These are phyloP conservation scores for Arxiozyma slooffiae DNA, from an alignment of 1,139 yeast genomes.

Conservation along the genomic window DNA sequence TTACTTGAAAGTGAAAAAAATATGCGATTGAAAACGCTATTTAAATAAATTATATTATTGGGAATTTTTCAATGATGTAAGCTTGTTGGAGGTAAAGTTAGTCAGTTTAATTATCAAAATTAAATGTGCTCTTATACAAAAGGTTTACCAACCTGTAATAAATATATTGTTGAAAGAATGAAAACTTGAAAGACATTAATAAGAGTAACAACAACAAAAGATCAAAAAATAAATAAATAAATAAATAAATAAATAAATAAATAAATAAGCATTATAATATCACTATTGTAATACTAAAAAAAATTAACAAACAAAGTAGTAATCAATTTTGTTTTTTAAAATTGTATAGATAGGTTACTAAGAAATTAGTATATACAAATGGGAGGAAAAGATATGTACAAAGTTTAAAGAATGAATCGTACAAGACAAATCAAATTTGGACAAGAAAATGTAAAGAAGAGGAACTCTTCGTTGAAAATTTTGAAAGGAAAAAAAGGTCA, in stretches of 20 bases:
- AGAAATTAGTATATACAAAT: not conserved
- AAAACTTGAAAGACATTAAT: too few species aligned
- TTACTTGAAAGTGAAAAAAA: slow-evolving; percentile 7
- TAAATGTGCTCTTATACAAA: slow-evolving; percentile 9
- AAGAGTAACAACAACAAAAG: too few species aligned
- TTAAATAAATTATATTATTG: too few species aligned
- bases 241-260: too few species aligned
- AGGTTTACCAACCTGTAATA: slow-evolving; percentile 16
- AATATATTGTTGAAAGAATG: too few species aligned
- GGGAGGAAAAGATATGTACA: too few species aligned
- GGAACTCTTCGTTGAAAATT: not conserved
- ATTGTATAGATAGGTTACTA: not conserved
- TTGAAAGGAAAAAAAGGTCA: not conserved
- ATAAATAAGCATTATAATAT: too few species aligned
- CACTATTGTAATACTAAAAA: too few species aligned
- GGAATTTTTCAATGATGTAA: slow-evolving; percentile 25
- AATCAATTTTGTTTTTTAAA: too few species aligned
- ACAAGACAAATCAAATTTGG: slow-evolving; percentile 44
- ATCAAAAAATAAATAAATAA: too few species aligned
- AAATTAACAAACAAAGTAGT: too few species aligned
- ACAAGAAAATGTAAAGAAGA: slow-evolving; percentile 17
- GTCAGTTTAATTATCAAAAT: slow-evolving; percentile 5
- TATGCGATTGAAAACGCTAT: not conserved
- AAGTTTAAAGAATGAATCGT: too few species aligned
- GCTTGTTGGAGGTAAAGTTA: slow-evolving; percentile 13